These are phyloP conservation scores for Dioscorea cayenensis DNA, from an alignment of 116 monocot genomes.

Conservation along the genomic window DNA sequence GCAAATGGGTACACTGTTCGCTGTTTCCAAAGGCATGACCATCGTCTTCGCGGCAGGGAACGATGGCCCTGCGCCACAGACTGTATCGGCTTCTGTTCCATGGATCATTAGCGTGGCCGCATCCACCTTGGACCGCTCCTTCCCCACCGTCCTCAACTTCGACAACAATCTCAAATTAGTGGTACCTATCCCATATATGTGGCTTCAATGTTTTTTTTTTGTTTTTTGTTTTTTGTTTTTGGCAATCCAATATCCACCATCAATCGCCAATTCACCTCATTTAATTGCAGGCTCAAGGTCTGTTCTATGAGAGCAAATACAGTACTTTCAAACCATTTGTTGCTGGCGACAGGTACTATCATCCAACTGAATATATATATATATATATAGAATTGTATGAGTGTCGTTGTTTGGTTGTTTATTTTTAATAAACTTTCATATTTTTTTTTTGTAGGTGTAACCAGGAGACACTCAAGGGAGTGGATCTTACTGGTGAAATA, in stretches of 20 bases:
- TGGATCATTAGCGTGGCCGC: constrained; percentile 70
- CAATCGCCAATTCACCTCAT: not conserved
- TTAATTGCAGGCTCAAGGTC: constrained; percentile 10
- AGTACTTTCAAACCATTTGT: not conserved
- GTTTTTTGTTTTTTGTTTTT: no score
- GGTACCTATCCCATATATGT: constrained; percentile 11
- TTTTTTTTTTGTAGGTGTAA: constrained; percentile 16
- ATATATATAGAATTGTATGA: no score
- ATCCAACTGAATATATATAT: no score
- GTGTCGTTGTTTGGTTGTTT: no score
- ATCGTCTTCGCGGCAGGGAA: constrained; percentile 53
- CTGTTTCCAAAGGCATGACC: constrained; percentile 39
- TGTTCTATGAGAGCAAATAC: not conserved
- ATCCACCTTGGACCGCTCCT: constrained; percentile 51
- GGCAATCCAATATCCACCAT: no score
- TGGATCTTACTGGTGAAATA: constrained; percentile 14
- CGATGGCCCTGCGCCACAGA: constrained; percentile 32
- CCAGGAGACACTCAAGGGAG: not conserved
- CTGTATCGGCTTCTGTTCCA: constrained; percentile 20
- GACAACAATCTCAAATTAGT: constrained; percentile 36
- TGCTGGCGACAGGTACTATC: not conserved
- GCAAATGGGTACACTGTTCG: constrained; percentile 16
- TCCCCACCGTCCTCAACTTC: constrained; percentile 36
- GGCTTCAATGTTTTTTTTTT: no score
- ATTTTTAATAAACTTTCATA: no score